These are phyloP conservation scores for Anaeramoeba flamelloides DNA, from an alignment of 78 protist genomes.

Conservation along the genomic window DNA sequence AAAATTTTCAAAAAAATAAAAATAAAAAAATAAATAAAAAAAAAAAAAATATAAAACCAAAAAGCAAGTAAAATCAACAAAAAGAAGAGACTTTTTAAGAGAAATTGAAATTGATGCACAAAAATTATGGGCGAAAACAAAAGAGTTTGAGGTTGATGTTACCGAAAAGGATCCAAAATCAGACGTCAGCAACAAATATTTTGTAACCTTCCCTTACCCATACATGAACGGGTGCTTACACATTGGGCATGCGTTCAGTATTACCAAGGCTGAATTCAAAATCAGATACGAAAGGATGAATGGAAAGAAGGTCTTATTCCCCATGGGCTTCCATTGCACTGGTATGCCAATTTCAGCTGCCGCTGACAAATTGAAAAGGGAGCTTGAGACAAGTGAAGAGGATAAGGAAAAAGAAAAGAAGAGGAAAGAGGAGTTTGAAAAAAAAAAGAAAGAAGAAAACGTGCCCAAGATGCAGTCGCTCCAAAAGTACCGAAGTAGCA, in stretches of 20 bases:
- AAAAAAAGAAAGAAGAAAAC: background rate
- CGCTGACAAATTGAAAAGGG: constrained; percentile 33
- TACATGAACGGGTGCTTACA: constrained; percentile 99
- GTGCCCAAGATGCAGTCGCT: background rate
- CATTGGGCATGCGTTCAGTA: constrained; percentile 93
- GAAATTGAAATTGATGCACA: too few species aligned
- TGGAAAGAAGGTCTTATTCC: constrained; percentile 85
- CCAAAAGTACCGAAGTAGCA: background rate
- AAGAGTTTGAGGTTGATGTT: too few species aligned
- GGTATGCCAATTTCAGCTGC: constrained; percentile 98
- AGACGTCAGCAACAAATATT: too few species aligned
- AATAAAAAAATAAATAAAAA: too few species aligned
- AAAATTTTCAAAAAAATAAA: too few species aligned
- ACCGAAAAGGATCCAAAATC: too few species aligned
- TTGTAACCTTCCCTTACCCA: constrained; percentile 93
- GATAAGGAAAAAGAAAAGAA: background rate
- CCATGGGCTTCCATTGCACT: constrained; percentile 97
- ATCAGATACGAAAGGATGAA: constrained; percentile 69
- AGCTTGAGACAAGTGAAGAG: background rate
- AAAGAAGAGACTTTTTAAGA: too few species aligned
- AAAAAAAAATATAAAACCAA: too few species aligned
- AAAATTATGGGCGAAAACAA: too few species aligned
- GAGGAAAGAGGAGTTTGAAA: background rate
- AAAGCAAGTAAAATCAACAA: too few species aligned
- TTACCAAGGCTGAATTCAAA: constrained; percentile 92